Percentiles rank a stretch among this genome's conserved stretches.
These are phyloP conservation scores for Pseudogymnoascus sp. DNA, from an alignment of 2,329 filamentous ascomycete species.

Conservation along the genomic window DNA sequence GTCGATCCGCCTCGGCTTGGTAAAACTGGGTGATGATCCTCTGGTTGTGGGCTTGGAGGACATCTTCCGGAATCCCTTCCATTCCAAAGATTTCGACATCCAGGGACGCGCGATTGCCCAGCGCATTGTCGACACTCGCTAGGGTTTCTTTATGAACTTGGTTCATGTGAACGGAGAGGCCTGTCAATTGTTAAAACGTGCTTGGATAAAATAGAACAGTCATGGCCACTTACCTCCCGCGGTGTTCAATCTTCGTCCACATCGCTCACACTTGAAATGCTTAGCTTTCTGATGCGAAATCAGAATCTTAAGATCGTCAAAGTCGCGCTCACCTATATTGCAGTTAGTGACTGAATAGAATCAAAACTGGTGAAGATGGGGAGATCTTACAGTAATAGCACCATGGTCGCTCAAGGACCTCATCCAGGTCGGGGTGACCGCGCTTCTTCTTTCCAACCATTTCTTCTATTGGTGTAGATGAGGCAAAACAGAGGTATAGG, in stretches of 20 bases:
- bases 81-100: conserved; percentile 97
- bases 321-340: conserved; percentile 73
- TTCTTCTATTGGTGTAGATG: conserved; percentile 14
- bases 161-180: conserved; percentile 93
- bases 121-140: conserved; percentile 80
- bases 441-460: conserved; percentile 87
- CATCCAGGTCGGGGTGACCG: conserved; percentile 76
- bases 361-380: conserved; percentile 8
- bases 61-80: conserved; percentile 88
- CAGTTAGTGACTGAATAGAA: conserved; percentile 20
- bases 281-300: conserved; percentile 99
- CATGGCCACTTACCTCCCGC: conserved; percentile 66
- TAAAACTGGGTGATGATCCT: conserved; percentile 81
- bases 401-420: conserved; percentile 81
- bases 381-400: conserved; percentile 80
- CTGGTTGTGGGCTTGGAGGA: conserved; percentile 76
- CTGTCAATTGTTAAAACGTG: conserved; percentile 29
- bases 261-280: conserved; percentile 95
- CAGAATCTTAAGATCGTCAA: conserved; percentile 92
- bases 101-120: conserved; percentile 75
- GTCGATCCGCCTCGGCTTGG: conserved; percentile 74
- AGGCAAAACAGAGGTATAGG: background rate
- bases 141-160: conserved; percentile 96
- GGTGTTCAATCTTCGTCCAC: conserved; percentile 81
- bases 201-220: background rate